Percentiles rank a stretch among this genome's conserved stretches.
Conservation (phyloP, 1,284 basidiomycete genomes). For the Volvariella volvacea region DNA sequence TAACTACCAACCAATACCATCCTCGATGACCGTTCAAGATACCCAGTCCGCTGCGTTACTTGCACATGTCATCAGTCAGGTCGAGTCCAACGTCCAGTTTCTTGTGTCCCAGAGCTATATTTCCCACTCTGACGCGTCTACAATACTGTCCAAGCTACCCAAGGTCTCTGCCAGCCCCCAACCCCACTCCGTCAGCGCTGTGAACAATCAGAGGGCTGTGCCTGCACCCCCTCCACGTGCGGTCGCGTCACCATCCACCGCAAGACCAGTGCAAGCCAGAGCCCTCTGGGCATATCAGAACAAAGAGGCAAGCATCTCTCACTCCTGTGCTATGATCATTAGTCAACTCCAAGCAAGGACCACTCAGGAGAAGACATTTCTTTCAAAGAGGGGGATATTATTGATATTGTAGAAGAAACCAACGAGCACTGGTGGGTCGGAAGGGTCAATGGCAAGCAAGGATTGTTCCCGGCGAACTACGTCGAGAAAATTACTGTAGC, state of each 20-base stretch:
- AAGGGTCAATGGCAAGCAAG: conserved; percentile 41
- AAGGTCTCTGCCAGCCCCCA: conserved; percentile 8
- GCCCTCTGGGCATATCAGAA: conserved; percentile 52
- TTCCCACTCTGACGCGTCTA: conserved; percentile 43
- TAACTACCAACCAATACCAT: no score
- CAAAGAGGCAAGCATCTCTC: no score
- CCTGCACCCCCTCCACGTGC: conserved; percentile 19
- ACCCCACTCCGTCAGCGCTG: conserved; percentile 7
- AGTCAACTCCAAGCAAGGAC: no score
- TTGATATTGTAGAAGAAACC: conserved; percentile 48
- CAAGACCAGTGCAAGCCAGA: conserved; percentile 34
- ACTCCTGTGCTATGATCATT: no score
- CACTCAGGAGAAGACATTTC: conserved; percentile 38
- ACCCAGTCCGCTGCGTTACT: conserved; percentile 35
- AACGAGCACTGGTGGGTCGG: conserved; percentile 58
- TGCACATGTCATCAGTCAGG: conserved; percentile 58
- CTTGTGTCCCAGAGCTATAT: conserved; percentile 54
- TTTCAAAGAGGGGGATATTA: conserved; percentile 45
- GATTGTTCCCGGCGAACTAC: conserved; percentile 53
- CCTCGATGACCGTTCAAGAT: conserved; percentile 18
- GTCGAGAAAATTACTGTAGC: conserved; percentile 37
- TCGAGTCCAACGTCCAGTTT: conserved; percentile 59
- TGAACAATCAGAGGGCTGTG: conserved; percentile 16
- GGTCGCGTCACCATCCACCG: conserved; percentile 13
- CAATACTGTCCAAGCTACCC: conserved; percentile 47